Percentiles rank a stretch among this genome's conserved stretches.
Conservation (phyloP, 208 protist genomes). For the Jaenimonas drosophilae region DNA sequence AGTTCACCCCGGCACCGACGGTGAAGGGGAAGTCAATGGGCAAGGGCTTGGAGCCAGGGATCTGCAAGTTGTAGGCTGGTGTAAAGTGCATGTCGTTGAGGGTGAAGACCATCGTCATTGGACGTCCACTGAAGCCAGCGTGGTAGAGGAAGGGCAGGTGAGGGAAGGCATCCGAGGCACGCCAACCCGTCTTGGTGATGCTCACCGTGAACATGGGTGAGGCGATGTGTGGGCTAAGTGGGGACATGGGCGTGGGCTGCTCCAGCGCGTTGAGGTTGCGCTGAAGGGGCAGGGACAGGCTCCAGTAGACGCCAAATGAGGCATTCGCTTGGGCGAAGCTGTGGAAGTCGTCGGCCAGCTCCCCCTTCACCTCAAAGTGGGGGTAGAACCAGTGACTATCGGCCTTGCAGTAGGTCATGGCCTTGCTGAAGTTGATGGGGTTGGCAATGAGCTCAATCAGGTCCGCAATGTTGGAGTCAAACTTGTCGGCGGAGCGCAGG, state of each 20-base stretch:
- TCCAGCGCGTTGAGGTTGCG: constrained; percentile 22
- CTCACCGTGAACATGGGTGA: constrained; percentile 49
- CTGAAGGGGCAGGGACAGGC: constrained; percentile 57
- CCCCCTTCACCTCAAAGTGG: constrained; percentile 26
- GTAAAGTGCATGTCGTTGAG: constrained; percentile 70
- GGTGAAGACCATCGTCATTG: constrained; percentile 40
- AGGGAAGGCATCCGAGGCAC: constrained; percentile 38
- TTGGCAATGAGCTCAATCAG: constrained; percentile 38
- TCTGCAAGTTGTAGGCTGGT: constrained; percentile 28
- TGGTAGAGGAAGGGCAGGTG: constrained; percentile 42
- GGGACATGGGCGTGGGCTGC: constrained; percentile 9
- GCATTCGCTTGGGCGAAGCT: constrained; percentile 31
- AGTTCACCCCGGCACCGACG: constrained; percentile 61
- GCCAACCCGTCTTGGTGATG: constrained; percentile 32
- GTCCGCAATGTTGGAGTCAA: constrained; percentile 13
- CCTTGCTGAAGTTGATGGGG: constrained; percentile 25
- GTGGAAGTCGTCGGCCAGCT: constrained; percentile 34
- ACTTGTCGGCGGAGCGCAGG: constrained; percentile 8
- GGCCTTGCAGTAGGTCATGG: constrained; percentile 24
- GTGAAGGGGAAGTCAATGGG: constrained; percentile 32
- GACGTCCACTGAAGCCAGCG: constrained; percentile 20
- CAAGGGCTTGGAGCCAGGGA: constrained; percentile 26
- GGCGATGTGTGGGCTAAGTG: constrained; percentile 60
- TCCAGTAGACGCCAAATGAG: constrained; percentile 61
- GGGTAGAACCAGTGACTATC: constrained; percentile 70